These are phyloP conservation scores for Penicillium maclennaniae DNA, from an alignment of 495 filamentous ascomycete species.

Conservation along the genomic window DNA sequence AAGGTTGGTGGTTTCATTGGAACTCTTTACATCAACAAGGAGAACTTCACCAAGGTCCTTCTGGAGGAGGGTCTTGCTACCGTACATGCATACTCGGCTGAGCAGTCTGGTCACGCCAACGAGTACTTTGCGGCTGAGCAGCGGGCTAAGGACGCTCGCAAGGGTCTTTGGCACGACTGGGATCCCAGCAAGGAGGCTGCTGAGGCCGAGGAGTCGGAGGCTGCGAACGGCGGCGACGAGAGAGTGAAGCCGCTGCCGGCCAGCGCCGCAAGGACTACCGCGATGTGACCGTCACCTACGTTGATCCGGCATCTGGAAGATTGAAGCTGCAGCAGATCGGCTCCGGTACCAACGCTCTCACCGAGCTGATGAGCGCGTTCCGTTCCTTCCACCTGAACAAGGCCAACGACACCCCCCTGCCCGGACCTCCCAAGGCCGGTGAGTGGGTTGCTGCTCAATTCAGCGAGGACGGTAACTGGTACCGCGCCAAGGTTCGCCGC, in stretches of 20 bases:
- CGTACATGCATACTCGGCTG: conserved; percentile 91
- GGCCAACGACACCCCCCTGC: conserved; percentile 65
- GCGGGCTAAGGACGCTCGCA: conserved; percentile 78
- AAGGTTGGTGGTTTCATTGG: conserved; percentile 98
- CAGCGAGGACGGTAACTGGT: conserved; percentile 84
- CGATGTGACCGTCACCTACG: conserved; percentile 84
- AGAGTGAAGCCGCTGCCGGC: conserved; percentile 36
- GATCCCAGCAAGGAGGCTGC: conserved; percentile 73
- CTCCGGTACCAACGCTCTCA: conserved; percentile 73
- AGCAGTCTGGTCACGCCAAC: conserved; percentile 83
- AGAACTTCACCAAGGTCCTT: conserved; percentile 91
- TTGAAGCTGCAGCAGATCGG: conserved; percentile 89
- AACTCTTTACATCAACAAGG: conserved; percentile 86
- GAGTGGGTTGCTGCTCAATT: conserved; percentile 89
- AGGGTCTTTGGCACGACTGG: conserved; percentile 90
- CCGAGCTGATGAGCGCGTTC: conserved; percentile 84
- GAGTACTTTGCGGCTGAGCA: conserved; percentile 87
- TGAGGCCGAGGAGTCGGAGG: conserved; percentile 48
- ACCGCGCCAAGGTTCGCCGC: conserved; percentile 83
- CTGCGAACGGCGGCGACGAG: conserved; percentile 46
- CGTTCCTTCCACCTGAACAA: conserved; percentile 75
- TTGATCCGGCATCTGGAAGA: conserved; percentile 65
- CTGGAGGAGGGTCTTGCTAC: conserved; percentile 90
- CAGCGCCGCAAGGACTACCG: conserved; percentile 79
- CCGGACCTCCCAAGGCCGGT: conserved; percentile 80